phyloP scores from a whole-genome alignment of 2,329 filamentous ascomycete species.

The Basipetospora chlamydospora region DNA sequence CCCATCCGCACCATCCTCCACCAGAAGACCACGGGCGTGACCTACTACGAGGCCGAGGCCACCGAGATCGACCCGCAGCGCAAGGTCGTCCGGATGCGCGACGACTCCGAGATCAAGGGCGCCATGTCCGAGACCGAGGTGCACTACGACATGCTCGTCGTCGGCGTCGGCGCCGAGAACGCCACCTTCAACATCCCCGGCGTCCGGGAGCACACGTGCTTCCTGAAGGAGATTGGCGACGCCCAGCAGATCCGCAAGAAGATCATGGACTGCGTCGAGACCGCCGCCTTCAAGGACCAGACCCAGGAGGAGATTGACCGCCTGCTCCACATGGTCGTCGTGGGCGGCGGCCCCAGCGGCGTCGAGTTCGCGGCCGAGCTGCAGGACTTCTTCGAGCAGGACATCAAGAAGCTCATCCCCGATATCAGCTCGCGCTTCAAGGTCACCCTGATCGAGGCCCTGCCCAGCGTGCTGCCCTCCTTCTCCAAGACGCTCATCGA shows the following conservation, averaged over 20 bases:
- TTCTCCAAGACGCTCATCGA: conserved; percentile 99
- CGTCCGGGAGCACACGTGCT: conserved; percentile 88
- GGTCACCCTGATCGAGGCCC: conserved; percentile 91
- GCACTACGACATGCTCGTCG: conserved; percentile 93
- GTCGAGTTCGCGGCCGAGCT: conserved; percentile 98
- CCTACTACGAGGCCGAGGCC: conserved; percentile 95
- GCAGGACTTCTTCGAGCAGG: conserved; percentile 96
- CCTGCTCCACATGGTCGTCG: conserved; percentile 94
- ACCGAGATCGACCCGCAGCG: conserved; percentile 89
- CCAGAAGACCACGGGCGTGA: conserved; percentile 84
- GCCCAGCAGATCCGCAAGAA: conserved; percentile 93
- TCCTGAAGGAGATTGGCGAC: conserved; percentile 95
- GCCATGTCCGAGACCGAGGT: conserved; percentile 72
- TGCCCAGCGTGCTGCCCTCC: conserved; percentile 91
- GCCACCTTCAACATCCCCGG: conserved; percentile 96
- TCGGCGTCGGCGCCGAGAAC: conserved; percentile 95
- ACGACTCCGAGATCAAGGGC: conserved; percentile 88
- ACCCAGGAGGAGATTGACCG: conserved; percentile 75
- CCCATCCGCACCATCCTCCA: conserved; percentile 90
- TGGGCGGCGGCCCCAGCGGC: conserved; percentile 85
- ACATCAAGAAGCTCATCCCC: conserved; percentile 95
- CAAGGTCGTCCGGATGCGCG: conserved; percentile 76
- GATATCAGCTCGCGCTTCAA: conserved; percentile 92
- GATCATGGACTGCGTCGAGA: conserved; percentile 99
- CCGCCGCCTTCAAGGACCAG: conserved; percentile 96